Conservation (phyloP, 192 early-diverging fungal genomes). For the Gaertneriomyces sp. region DNA sequence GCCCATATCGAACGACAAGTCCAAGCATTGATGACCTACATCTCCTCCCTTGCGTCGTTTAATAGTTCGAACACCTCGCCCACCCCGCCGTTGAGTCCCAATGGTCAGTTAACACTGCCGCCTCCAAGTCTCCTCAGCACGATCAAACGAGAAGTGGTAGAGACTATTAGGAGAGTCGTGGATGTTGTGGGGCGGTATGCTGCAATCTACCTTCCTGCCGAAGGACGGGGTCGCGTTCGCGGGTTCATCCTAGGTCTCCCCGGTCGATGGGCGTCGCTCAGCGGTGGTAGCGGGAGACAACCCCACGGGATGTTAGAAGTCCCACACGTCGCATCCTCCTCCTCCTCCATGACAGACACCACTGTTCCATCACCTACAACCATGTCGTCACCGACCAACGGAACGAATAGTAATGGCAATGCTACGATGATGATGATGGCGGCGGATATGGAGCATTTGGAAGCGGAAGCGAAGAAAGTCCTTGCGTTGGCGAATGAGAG, state of each 20-base stretch:
- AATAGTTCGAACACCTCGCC: constrained; percentile 9
- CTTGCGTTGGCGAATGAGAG: constrained; percentile 69
- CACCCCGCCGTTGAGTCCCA: constrained; percentile 24
- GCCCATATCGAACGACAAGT: constrained; percentile 41
- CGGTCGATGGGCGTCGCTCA: constrained; percentile 60
- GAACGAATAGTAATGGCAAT: background rate
- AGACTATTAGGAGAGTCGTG: constrained; percentile 80
- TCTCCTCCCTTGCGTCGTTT: background rate
- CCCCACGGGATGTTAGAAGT: background rate
- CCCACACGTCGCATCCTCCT: background rate
- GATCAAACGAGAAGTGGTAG: constrained; percentile 77
- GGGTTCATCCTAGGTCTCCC: constrained; percentile 82
- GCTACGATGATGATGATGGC: no score
- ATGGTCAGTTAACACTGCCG: background rate
- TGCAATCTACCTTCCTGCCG: constrained; percentile 74
- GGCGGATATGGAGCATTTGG: background rate
- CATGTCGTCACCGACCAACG: background rate
- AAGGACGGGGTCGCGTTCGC: constrained; percentile 73
- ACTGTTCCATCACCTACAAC: background rate
- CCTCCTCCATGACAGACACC: background rate
- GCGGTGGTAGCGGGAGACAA: constrained; percentile 1
- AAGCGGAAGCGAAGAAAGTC: constrained; percentile 61
- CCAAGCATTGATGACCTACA: constrained; percentile 25
- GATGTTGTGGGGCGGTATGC: constrained; percentile 85
- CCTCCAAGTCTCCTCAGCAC: background rate